Evolutionary conservation across 2,329 filamentous ascomycete genomes (phyloP), one percentile per base, ranked within the genome.

Genomic region (Aspergillus fumigatus): DNA sequence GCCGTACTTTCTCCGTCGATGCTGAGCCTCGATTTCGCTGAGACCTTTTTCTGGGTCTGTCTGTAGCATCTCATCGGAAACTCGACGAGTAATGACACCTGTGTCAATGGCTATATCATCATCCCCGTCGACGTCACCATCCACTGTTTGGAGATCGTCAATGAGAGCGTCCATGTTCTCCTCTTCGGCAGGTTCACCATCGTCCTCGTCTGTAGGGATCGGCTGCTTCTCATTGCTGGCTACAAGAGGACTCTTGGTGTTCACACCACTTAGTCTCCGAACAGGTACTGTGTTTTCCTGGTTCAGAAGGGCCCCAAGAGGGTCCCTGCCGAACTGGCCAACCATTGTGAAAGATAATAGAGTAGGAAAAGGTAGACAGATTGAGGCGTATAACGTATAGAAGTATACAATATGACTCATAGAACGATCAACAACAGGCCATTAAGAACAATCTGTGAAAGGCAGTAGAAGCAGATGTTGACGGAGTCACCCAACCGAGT

Each of bases 121-220:
- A 27, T 88, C 85, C 26, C 87, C 80, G 19, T 81, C 79, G 53
- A 83, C 81, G 64, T 86, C 84, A 54, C 87, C 89, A 74, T 94
- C 90, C 66, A 90, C 81, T 45, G 87, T 91, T 77, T 94, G 88
- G 64, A 95, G 87, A 68, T 94, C 90, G 73, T 92, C 88, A 65
- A 96, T 95, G 68, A 96, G 82, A 69, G 87, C 85, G 70, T 95
- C 89, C 65, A 96, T 91, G 72, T 93, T 88, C 77, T 91, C 88
- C 67, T 91, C 88, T 48, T 89, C 88, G 23, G 92, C 88, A 50
- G 90, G 87, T 5, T 87, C 86, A 29, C 82, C 83, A 59, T 59
- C 52, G 66, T 63, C 51, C 38, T 48, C 52, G 26, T 55, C 47
- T 2, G 45, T 35, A 17, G 52, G 27, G 11, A 51, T 23, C 3